These are phyloP conservation scores for Wickerhamomyces rabaulensis DNA, from an alignment of 805 yeast genomes.

Conservation along the genomic window DNA sequence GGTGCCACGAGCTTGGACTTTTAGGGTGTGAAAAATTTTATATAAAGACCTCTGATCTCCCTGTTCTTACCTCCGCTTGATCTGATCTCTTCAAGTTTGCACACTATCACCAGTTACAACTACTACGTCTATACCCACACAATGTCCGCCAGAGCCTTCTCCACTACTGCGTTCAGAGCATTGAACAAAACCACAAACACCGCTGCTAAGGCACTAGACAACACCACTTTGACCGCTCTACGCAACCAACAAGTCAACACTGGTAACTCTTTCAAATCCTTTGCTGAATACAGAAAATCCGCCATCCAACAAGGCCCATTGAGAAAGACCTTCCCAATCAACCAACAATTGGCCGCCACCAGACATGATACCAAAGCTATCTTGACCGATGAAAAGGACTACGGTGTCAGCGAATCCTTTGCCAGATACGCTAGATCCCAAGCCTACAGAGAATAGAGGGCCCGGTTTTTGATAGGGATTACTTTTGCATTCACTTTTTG, in stretches of 20 bases:
- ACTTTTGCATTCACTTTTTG: background rate
- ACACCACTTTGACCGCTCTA: constrained; percentile 1
- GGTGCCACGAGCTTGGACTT: background rate
- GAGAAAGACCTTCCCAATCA: constrained; percentile 16
- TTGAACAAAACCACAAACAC: constrained; percentile 19
- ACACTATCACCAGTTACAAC: no score
- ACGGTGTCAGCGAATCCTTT: constrained; percentile 21
- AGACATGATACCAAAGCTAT: constrained; percentile 12
- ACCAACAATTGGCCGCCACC: background rate
- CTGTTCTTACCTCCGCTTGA: background rate
- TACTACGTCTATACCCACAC: no score
- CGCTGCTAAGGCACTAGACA: constrained; percentile 17
- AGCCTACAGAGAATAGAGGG: constrained; percentile 18
- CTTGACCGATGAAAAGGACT: constrained; percentile 17
- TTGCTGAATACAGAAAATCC: constrained; percentile 32
- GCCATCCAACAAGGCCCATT: constrained; percentile 35
- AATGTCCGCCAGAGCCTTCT: constrained; percentile 6
- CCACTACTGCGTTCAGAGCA: constrained; percentile 5
- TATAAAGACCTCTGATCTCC: background rate
- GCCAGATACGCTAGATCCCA: constrained; percentile 18
- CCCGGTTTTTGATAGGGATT: background rate
- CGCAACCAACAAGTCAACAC: constrained; percentile 6
- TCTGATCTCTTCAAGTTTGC: background rate
- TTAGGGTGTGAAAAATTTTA: background rate
- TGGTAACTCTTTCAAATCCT: constrained; percentile 31